A percentile compares a stretch with the other conserved stretches of the same genome.
Evolutionary conservation across 768 basidiomycete species (phyloP).

Genomic region (Pulveroboletus sp.): DNA sequence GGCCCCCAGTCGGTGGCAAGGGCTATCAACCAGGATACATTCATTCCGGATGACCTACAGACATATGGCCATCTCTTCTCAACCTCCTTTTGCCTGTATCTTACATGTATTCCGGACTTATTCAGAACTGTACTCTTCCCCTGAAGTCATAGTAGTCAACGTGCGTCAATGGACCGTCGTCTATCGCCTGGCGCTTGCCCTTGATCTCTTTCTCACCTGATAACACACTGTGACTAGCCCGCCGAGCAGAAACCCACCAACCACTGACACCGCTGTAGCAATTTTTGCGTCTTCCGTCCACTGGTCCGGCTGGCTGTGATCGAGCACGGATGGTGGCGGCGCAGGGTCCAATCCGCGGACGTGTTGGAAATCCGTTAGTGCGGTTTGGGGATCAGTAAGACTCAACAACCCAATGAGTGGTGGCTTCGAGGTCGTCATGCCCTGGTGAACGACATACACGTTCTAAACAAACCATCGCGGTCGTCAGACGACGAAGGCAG

Average conservation of each 20-base stretch:
- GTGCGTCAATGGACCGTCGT: neutral
- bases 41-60: conserved; percentile 11
- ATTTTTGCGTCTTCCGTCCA: conserved; percentile 17
- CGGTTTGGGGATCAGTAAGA: conserved; percentile 36
- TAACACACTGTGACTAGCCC: conserved; percentile 21
- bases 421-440: conserved; percentile 33
- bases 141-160: neutral
- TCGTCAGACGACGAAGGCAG: conserved; percentile 1
- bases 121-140: neutral
- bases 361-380: conserved; percentile 37
- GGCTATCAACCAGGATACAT: conserved; percentile 29
- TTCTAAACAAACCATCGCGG: conserved; percentile 34
- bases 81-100: neutral
- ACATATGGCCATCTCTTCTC: neutral
- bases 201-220: conserved; percentile 6
- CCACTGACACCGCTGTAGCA: conserved; percentile 22
- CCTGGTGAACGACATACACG: conserved; percentile 49
- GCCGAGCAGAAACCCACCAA: conserved; percentile 37
- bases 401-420: conserved; percentile 44
- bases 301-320: conserved; percentile 2
- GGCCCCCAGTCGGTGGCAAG: conserved; percentile 2
- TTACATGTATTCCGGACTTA: neutral
- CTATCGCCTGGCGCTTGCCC: neutral
- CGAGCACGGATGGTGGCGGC: conserved; percentile 17
- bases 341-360: conserved; percentile 41